Percentiles rank a stretch among this genome's conserved stretches.
Conservation (phyloP, 305 asterid species). For the Nicotiana rustica region DNA sequence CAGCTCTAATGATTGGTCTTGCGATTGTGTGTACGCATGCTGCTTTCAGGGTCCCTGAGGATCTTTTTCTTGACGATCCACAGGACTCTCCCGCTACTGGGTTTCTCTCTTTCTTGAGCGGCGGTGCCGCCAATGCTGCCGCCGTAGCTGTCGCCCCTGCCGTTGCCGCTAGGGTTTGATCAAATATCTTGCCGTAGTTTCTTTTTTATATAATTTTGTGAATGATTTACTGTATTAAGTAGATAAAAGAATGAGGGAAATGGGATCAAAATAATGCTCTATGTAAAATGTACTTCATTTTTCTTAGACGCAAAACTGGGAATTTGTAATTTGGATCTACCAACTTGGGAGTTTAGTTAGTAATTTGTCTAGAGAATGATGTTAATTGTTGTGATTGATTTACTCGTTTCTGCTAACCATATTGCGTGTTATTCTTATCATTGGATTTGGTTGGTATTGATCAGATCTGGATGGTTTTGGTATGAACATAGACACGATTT, state of each 20-base stretch:
- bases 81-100: slow-evolving; percentile 66
- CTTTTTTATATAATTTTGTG: background rate
- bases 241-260: background rate
- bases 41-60: slow-evolving; percentile 83
- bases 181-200: background rate
- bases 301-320: background rate
- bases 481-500: background rate
- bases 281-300: background rate
- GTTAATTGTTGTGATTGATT: slow-evolving; percentile 9
- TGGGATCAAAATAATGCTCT: background rate
- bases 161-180: slow-evolving; percentile 65
- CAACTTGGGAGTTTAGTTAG: background rate
- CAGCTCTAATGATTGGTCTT: slow-evolving; percentile 81
- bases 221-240: background rate
- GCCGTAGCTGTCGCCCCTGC: slow-evolving; percentile 39
- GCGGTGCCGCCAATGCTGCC: slow-evolving; percentile 45
- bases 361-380: slow-evolving; percentile 11
- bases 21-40: slow-evolving; percentile 69
- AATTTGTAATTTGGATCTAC: background rate
- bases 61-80: slow-evolving; percentile 81
- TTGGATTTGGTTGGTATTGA: background rate
- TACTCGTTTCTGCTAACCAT: background rate
- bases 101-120: slow-evolving; percentile 71
- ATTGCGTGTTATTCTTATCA: background rate
- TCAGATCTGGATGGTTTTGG: background rate